Percentiles rank a stretch among this genome's conserved stretches.
phyloP scores from a whole-genome alignment of 345 rosid genomes.

The Turnera subulata region DNA sequence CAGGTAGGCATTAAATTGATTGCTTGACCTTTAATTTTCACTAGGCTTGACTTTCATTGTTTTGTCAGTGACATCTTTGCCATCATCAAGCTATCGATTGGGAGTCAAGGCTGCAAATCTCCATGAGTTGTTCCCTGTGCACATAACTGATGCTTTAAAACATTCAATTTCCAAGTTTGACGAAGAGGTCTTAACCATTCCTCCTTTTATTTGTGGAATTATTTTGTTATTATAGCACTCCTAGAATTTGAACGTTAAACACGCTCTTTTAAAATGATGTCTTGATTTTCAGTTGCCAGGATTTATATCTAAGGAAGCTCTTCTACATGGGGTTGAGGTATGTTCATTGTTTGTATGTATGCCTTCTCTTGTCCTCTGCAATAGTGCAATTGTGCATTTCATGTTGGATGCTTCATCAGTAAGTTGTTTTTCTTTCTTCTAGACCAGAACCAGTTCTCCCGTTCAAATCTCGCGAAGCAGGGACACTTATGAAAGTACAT shows the following conservation, averaged over 20 bases:
- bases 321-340: constrained; percentile 98
- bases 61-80: constrained; percentile 60
- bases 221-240: not conserved
- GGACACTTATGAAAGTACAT: constrained; percentile 72
- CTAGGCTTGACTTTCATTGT: constrained; percentile 19
- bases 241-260: constrained; percentile 3
- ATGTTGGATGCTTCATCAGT: not conserved
- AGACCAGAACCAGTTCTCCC: constrained; percentile 96
- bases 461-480: constrained; percentile 62
- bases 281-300: constrained; percentile 72
- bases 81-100: constrained; percentile 84
- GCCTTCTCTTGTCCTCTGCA: not conserved
- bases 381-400: not conserved
- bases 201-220: not conserved
- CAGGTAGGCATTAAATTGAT: constrained; percentile 42
- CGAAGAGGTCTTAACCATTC: constrained; percentile 62
- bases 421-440: constrained; percentile 18
- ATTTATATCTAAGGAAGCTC: constrained; percentile 75
- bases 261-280: not conserved
- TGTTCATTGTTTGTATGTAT: not conserved
- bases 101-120: constrained; percentile 84
- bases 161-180: constrained; percentile 66
- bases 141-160: constrained; percentile 66
- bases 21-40: not conserved
- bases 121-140: constrained; percentile 69